phyloP scores from a whole-genome alignment of 768 basidiomycete species.

The Tulasnella sp. region DNA sequence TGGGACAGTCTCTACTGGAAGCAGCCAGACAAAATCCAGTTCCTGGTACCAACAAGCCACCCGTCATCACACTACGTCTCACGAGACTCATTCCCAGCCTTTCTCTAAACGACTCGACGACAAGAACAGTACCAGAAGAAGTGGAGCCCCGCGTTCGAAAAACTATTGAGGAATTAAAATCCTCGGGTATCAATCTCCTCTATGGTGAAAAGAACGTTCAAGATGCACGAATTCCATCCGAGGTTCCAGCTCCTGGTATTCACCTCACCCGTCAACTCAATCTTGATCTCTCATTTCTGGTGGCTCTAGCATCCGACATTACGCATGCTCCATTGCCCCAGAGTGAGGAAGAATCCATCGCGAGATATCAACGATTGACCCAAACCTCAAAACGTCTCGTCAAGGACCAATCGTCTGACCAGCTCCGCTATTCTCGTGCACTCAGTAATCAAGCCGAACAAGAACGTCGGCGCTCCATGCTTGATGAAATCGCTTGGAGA shows the following conservation, averaged over 20 bases:
- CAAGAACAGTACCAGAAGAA: neutral
- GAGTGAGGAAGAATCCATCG: constrained; percentile 42
- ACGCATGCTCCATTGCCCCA: constrained; percentile 57
- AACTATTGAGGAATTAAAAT: constrained; percentile 42
- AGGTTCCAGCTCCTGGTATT: neutral
- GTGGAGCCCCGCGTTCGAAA: constrained; percentile 43
- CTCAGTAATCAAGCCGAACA: constrained; percentile 58
- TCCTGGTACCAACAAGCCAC: constrained; percentile 23
- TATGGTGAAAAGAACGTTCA: constrained; percentile 38
- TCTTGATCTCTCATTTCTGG: constrained; percentile 71
- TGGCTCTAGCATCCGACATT: constrained; percentile 73
- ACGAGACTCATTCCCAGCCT: constrained; percentile 38
- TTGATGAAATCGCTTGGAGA: constrained; percentile 49
- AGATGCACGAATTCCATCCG: constrained; percentile 21
- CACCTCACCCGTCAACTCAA: constrained; percentile 36
- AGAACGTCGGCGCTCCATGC: constrained; percentile 52
- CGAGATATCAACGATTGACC: constrained; percentile 44
- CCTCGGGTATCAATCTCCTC: constrained; percentile 53
- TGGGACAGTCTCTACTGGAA: constrained; percentile 51
- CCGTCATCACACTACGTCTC: constrained; percentile 43
- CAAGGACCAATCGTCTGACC: neutral
- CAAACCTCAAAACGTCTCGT: neutral
- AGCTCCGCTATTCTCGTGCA: constrained; percentile 47
- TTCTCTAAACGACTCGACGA: neutral
- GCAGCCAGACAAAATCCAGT: constrained; percentile 50